Evolutionary conservation across 2,329 filamentous ascomycete genomes (phyloP).

Genomic region (Colletotrichum lentis): DNA sequence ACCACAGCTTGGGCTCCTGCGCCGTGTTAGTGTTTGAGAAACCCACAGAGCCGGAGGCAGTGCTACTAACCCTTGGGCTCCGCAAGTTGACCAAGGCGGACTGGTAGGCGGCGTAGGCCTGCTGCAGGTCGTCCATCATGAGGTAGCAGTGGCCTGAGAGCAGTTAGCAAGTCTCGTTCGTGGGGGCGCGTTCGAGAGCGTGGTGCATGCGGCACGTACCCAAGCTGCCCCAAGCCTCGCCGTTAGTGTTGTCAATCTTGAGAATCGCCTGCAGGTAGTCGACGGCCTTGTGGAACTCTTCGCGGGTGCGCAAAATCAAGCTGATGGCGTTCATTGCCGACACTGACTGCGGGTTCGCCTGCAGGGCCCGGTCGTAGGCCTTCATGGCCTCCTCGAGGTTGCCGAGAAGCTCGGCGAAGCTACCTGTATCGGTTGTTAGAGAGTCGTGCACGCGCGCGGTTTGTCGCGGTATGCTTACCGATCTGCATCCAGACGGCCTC

Average conservation of each 20-base stretch:
- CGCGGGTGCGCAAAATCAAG: slow-evolving; percentile 86
- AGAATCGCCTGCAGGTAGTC: slow-evolving; percentile 92
- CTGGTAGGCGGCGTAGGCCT: slow-evolving; percentile 96
- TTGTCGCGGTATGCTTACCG: slow-evolving; percentile 65
- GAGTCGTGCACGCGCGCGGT: background rate
- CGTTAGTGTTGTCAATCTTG: slow-evolving; percentile 87
- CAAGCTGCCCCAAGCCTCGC: slow-evolving; percentile 95
- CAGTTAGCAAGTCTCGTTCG: slow-evolving; percentile 39
- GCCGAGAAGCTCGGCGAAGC: slow-evolving; percentile 85
- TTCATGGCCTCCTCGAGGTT: slow-evolving; percentile 88
- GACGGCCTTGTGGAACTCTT: slow-evolving; percentile 92
- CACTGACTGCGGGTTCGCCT: slow-evolving; percentile 87
- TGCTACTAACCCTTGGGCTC: slow-evolving; percentile 80
- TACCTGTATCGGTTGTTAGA: slow-evolving; percentile 64
- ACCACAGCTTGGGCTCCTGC: slow-evolving; percentile 96
- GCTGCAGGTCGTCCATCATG: slow-evolving; percentile 98
- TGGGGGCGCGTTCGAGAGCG: background rate
- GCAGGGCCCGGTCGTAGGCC: slow-evolving; percentile 89
- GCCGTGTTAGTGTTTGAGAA: slow-evolving; percentile 36
- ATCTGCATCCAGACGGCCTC: slow-evolving; percentile 93
- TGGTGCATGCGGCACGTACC: slow-evolving; percentile 62
- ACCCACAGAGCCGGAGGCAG: slow-evolving; percentile 8
- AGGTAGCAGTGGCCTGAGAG: slow-evolving; percentile 88
- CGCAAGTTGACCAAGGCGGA: slow-evolving; percentile 91
- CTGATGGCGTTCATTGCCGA: slow-evolving; percentile 94